These are phyloP conservation scores for Gracilaria domingensis DNA, from an alignment of 23 red algal species.

Conservation along the genomic window DNA sequence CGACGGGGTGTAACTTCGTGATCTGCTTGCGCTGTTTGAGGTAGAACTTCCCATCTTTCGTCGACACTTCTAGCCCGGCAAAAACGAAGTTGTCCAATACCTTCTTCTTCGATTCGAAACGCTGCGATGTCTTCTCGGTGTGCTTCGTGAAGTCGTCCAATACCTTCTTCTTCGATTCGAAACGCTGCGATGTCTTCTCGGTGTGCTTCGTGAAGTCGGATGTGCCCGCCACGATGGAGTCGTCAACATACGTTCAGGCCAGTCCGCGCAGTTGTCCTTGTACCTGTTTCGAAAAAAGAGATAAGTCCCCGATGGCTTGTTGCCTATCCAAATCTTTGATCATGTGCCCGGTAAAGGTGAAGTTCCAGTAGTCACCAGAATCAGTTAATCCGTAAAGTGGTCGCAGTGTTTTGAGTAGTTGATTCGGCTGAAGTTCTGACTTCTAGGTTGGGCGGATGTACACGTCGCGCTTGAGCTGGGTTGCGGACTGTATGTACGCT, in stretches of 20 bases:
- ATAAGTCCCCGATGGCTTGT: background rate
- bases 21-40: conserved; percentile 37
- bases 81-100: conserved; percentile 41
- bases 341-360: conserved; percentile 39
- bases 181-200: background rate
- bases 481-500: conserved; percentile 56
- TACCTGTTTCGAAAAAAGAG: conserved; percentile 35
- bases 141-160: conserved; percentile 27
- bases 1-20: background rate
- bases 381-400: conserved; percentile 50
- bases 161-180: conserved; percentile 13
- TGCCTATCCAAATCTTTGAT: conserved; percentile 32
- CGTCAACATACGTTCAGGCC: conserved; percentile 33
- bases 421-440: conserved; percentile 19
- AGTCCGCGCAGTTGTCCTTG: conserved; percentile 5
- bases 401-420: conserved; percentile 42
- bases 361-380: conserved; percentile 54
- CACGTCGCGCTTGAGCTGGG: conserved; percentile 35
- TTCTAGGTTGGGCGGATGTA: conserved; percentile 33
- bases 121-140: background rate
- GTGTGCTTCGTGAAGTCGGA: conserved; percentile 31
- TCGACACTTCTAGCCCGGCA: conserved; percentile 37
- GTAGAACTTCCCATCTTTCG: background rate
- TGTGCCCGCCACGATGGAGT: conserved; percentile 22
- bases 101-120: conserved; percentile 22